Base-by-base conservation (phyloP, 1,139 yeast species). In the Lodderomyces parapsilosis region DNA sequence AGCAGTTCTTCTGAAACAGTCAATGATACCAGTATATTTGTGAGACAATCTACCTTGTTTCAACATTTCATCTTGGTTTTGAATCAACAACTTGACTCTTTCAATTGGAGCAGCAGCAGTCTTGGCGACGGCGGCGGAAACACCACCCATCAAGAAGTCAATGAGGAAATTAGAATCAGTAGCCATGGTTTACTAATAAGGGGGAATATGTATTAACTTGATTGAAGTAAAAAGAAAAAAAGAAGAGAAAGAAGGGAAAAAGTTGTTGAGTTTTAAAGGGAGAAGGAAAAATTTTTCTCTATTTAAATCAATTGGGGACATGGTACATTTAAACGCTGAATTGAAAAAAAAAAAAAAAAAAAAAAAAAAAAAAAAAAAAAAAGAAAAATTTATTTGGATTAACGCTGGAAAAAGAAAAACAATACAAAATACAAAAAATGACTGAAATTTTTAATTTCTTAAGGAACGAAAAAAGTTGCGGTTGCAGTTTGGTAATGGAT, bases 91-190 rank as follows among this genome's bases (percentile, higher is more conserved):
- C 66, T 73, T 73, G 58, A 73, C 78, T 71, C 78, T 71, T 66
- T 73, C 78, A 62, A 73, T 72, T 68, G 78, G 78, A 57, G 78
- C 78, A 56, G 78, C 78, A 44, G 77, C 78, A 52, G 78, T 73
- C 69, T 73, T 73, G 53, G 78, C 71, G 67, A 73, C 76, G 62
- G 78, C 78, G 67, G 78, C 78, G 71, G 78, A 73, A 54, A 73
- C 75, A 73, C 78, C 78, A 65, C 78, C 78, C 77, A 72, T 70
- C 71, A 73, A 51, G 65, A 73, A 73, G 58, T 73, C 76, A 59
- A 60, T 49, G 52, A 63, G 49, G 60, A 65, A 65, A 44, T 55
- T 50, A 45, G 55, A 51, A 52, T 63, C 66, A 36, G 22, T 38
- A 62, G 62, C 48, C 51, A 59, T 45, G 41, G 32, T 27, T 38